Base-by-base conservation (phyloP, 108 stramenopile species). In the Bacterosira constricta region DNA sequence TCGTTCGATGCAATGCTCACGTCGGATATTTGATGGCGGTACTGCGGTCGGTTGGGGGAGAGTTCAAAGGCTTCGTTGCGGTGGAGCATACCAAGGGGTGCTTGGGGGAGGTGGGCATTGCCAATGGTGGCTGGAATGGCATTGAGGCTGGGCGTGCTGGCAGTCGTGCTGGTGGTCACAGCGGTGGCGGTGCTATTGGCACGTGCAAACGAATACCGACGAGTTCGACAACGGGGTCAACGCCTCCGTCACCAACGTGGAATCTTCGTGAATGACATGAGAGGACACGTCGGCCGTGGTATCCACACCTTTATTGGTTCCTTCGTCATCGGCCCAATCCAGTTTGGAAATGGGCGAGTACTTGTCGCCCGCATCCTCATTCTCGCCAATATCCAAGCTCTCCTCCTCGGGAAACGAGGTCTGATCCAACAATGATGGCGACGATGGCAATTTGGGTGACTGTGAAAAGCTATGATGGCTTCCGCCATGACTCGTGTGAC, bases 11-110 rank as follows among this genome's bases (percentile, higher is more conserved):
- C 51, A 4, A 41, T 41, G 49, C 82, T 42, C 85, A 88, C 29
- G 62, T 86, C 25, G 81, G 88, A 45, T 83, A 91, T 52, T 62
- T 80, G 45, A 74, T 71, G 56, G 59, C 47, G 39, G 53, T 58
- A 54, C 52, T 38, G 68, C 15, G 23, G 63, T 9, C 6, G 75
- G 23, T 23, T 71, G 36, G 27, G 67, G 23, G 36, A 45, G 29
- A 26, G 27, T 23, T 32, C 57, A 75, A 92, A 92, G 32, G 88
- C 91, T 15, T 63, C 35, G 20, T 82, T 91, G 49, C 65, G 8
- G 1, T 21, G 6, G 11, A 66, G 32, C 10, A 36, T 13, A 18
- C 38, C 32, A 25, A 5, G 18, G 32, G 13, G 15, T 26, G 7
- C 17, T 13, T 49, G 6, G 15, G 7, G 13, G 55, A 30, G 21